These are phyloP conservation scores for Cetraspora pellucida DNA, from an alignment of 192 early-diverging fungal genomes.

Conservation along the genomic window DNA sequence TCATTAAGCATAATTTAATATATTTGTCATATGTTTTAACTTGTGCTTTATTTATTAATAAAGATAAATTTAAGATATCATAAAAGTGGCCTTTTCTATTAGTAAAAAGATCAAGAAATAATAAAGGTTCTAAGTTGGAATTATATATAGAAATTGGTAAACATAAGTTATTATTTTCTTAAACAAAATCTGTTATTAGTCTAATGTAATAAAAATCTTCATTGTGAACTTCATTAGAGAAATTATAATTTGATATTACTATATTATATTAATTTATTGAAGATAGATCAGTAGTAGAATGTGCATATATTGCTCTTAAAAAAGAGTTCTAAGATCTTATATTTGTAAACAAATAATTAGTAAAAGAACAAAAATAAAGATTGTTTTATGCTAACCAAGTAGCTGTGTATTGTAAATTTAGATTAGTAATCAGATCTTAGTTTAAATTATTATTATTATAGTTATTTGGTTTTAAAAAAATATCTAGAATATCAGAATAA, in stretches of 20 bases:
- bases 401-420: not conserved
- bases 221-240: not conserved
- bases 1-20: not conserved
- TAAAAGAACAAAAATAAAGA: not conserved
- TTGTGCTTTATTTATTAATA: not conserved
- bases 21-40: constrained; percentile 2
- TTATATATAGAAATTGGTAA: not conserved
- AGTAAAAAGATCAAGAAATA: not conserved
- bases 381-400: not conserved
- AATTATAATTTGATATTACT: too few relatives aligned
- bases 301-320: too few relatives aligned
- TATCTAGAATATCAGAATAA: not conserved
- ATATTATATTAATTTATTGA: too few relatives aligned
- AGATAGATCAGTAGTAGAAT: too few relatives aligned
- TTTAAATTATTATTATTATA: not conserved
- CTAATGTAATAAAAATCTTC: not conserved
- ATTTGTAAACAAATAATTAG: too few relatives aligned
- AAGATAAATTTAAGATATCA: not conserved
- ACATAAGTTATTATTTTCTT: not conserved
- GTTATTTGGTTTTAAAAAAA: not conserved
- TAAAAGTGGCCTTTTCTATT: not conserved
- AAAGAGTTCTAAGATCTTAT: too few relatives aligned
- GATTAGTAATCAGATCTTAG: not conserved
- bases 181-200: not conserved
- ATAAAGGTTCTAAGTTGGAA: not conserved